Evolutionary conservation across 768 basidiomycete genomes (phyloP).

Genomic region (Erythrobasidium yunnanense): DNA sequence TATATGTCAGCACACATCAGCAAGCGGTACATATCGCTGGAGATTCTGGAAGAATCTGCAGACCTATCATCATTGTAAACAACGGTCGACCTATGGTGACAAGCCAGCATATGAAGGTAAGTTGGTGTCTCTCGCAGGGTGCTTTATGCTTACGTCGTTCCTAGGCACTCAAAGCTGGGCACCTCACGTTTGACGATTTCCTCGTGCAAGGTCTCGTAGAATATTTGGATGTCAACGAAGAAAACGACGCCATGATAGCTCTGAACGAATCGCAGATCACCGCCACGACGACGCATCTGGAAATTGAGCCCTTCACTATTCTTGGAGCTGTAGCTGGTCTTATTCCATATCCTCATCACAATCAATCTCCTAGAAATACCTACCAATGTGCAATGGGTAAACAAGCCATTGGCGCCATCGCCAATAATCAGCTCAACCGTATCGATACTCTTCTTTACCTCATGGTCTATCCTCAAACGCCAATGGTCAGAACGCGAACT

Average conservation of each 20-base stretch:
- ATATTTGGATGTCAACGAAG: conserved; percentile 97
- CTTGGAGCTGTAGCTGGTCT: conserved; percentile 95
- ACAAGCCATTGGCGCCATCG: conserved; percentile 97
- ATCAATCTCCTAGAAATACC: conserved; percentile 96
- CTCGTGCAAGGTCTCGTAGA: conserved; percentile 83
- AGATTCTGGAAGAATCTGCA: conserved; percentile 94
- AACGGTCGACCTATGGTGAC: conserved; percentile 63
- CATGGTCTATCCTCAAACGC: conserved; percentile 94
- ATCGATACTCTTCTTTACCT: conserved; percentile 98
- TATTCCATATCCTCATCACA: conserved; percentile 98
- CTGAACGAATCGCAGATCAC: conserved; percentile 82
- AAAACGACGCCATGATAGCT: conserved; percentile 93
- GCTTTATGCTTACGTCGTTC: not conserved
- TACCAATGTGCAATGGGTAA: conserved; percentile 99
- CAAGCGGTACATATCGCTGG: conserved; percentile 87
- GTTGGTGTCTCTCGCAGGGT: conserved; percentile 32
- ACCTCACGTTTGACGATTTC: conserved; percentile 84
- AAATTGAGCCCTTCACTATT: conserved; percentile 96
- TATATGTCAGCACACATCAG: conserved; percentile 94
- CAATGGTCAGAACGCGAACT: conserved; percentile 98
- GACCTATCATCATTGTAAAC: conserved; percentile 94
- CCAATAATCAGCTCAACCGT: conserved; percentile 90
- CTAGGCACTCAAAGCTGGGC: conserved; percentile 70
- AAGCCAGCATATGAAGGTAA: conserved; percentile 65
- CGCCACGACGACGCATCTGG: conserved; percentile 76